Percentiles rank a stretch among this genome's conserved stretches.
Conservation (phyloP, 148 eudicot genomes). For the Beta vulgaris region DNA sequence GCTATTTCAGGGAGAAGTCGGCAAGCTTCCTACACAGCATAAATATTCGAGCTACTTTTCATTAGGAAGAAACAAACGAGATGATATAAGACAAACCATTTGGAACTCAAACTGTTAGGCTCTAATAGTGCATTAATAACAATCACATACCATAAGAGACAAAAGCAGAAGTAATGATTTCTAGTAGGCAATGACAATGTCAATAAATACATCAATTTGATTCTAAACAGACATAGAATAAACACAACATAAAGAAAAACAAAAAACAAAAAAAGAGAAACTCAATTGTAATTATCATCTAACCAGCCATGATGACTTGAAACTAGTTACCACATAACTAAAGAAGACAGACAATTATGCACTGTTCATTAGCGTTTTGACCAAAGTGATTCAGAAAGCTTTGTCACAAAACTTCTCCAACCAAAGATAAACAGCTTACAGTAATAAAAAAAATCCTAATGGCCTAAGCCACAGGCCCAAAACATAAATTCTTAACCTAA, state of each 20-base stretch:
- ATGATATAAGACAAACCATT: not conserved
- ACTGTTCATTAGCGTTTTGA: not conserved
- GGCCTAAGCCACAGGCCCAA: not conserved
- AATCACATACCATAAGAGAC: not conserved
- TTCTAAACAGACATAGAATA: not conserved
- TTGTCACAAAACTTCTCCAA: not conserved
- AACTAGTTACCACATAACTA: not conserved
- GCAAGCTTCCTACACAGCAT: conserved; percentile 66
- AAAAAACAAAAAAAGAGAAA: not conserved
- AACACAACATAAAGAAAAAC: not conserved
- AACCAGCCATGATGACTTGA: not conserved
- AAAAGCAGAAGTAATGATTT: not conserved
- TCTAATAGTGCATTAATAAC: not conserved
- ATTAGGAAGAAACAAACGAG: not conserved
- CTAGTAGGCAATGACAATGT: not conserved
- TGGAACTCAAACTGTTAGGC: not conserved
- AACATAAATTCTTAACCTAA: not conserved
- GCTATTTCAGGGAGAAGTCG: conserved; percentile 87
- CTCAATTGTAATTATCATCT: not conserved
- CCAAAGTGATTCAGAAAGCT: not conserved
- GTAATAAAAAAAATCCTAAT: not conserved
- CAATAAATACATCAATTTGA: not conserved
- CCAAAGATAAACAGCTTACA: not conserved
- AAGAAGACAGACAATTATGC: not conserved
- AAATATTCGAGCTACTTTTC: not conserved